Evolutionary conservation across 2,329 filamentous ascomycete species (phyloP).

Genomic region (Hypocreales sp.): DNA sequence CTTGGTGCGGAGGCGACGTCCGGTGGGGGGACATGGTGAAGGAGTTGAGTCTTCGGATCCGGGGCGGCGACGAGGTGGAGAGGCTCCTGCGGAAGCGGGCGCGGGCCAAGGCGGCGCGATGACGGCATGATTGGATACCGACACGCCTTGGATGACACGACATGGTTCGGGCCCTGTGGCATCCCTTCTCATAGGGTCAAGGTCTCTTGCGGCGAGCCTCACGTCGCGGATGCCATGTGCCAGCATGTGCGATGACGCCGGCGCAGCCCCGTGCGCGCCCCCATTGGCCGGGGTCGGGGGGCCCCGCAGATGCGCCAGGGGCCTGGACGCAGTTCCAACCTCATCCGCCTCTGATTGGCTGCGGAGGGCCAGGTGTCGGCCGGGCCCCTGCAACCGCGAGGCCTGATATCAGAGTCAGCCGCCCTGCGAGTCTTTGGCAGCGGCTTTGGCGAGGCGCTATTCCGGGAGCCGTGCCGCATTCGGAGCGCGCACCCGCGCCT

Average conservation of each 20-base stretch:
- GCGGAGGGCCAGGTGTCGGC: constrained; percentile 9
- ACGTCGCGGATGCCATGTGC: not conserved
- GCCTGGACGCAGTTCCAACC: constrained; percentile 17
- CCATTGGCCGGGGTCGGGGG: constrained; percentile 2
- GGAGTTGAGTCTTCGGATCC: constrained; percentile 59
- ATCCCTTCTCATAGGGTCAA: too few species aligned
- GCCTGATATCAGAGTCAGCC: constrained; percentile 18
- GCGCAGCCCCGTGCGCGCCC: not conserved
- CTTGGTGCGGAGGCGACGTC: constrained; percentile 45
- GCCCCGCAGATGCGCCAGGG: too few species aligned
- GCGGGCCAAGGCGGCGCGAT: constrained; percentile 8
- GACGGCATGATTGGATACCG: not conserved
- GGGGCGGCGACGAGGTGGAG: constrained; percentile 55
- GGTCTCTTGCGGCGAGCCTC: too few species aligned
- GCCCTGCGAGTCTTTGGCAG: not conserved
- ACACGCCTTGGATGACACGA: too few species aligned
- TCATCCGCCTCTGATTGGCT: constrained; percentile 19
- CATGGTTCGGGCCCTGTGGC: too few species aligned
- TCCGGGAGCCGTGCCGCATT: too few species aligned
- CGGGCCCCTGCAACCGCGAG: constrained; percentile 14
- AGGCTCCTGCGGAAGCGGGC: constrained; percentile 45
- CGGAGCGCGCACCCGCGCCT: not conserved
- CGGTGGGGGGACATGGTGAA: constrained; percentile 69
- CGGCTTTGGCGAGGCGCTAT: not conserved
- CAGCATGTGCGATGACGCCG: constrained; percentile 1